A percentile compares a stretch with the other conserved stretches of the same genome.
Conservation (phyloP, 2,329 filamentous ascomycete species). For the Calycina herbarum region DNA sequence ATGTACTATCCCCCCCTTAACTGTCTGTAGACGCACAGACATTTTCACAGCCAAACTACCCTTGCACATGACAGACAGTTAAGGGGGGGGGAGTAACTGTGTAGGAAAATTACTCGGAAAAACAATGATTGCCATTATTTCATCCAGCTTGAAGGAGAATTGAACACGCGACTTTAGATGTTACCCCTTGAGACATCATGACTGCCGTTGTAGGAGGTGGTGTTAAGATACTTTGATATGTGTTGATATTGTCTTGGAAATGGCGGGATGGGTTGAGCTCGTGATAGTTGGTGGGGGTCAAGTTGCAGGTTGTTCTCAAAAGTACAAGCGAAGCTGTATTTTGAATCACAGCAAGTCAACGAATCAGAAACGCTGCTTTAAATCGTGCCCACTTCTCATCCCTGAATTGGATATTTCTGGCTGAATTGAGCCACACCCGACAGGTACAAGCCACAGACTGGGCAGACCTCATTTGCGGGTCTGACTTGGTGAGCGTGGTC, state of each 20-base stretch:
- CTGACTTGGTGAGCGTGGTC: neutral
- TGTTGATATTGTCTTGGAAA: constrained; percentile 1
- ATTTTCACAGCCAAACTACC: too few relatives aligned
- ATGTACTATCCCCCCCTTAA: too few relatives aligned
- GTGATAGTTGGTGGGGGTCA: neutral
- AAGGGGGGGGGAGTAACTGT: too few relatives aligned
- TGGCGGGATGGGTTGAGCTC: neutral
- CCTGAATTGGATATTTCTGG: neutral
- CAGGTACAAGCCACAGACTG: neutral
- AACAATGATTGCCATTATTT: too few relatives aligned
- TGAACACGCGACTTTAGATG: too few relatives aligned
- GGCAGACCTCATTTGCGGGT: neutral
- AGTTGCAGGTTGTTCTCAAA: neutral
- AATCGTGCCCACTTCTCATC: neutral
- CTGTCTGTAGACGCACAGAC: too few relatives aligned
- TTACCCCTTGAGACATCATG: neutral
- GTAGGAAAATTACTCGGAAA: too few relatives aligned
- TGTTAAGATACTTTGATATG: neutral
- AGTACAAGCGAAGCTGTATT: neutral
- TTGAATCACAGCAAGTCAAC: neutral
- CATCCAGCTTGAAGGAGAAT: too few relatives aligned
- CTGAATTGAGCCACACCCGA: neutral
- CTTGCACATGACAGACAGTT: too few relatives aligned
- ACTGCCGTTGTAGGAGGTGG: neutral
- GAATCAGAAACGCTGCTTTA: neutral